Base-by-base conservation (phyloP, 441 rosid species). In the Gossypium schwendimanii region DNA sequence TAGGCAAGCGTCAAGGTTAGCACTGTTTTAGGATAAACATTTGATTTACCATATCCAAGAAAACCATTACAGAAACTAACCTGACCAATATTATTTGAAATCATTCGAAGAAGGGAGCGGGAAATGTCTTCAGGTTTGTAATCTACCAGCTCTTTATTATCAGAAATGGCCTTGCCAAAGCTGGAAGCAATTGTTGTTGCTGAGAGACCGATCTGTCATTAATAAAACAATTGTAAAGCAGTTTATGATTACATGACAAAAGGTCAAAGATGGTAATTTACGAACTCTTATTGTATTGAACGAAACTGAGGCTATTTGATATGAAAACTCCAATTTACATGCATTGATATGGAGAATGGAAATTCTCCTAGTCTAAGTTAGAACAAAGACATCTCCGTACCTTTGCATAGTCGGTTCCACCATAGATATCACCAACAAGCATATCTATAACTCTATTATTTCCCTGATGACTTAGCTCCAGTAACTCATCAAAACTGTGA, bases 351-450 rank as follows among this genome's bases (percentile, higher is more conserved):
- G 63, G 17, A 70, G 47, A 31, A 33, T 11, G n/a, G 57, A 58
- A 47, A 12, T 33, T 53, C 20, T 55, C 44, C 26, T 54, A 20
- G 57, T 39, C 50, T 31, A 64, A 47, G 33, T 10, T 53, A 31
- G 44, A 31, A 67, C 50, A 39, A 12, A 57, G 59, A 62, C 63
- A 26, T 53, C 33, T 39, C 24, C 18, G n/a, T 81, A 89, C 97
- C 92, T 88, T 92, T 75, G 88, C 76, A 72, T 92, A 88, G 45
- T 83, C 96, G 70, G 78, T 84, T 78, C 96, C 96, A 54, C 97
- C 96, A 73, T 88, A 92, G 59, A 90, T 92, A 76, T 92, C 97
- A 12, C 97, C 96, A 49, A 92, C 96, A 83, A 92, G 97, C 96
- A 87, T 92, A 84, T 92, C 97, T 72, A 92, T 80, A 1, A 80